These are phyloP conservation scores for Raddia distichophylla DNA, from an alignment of 176 grass and related monocot species.

Conservation along the genomic window DNA sequence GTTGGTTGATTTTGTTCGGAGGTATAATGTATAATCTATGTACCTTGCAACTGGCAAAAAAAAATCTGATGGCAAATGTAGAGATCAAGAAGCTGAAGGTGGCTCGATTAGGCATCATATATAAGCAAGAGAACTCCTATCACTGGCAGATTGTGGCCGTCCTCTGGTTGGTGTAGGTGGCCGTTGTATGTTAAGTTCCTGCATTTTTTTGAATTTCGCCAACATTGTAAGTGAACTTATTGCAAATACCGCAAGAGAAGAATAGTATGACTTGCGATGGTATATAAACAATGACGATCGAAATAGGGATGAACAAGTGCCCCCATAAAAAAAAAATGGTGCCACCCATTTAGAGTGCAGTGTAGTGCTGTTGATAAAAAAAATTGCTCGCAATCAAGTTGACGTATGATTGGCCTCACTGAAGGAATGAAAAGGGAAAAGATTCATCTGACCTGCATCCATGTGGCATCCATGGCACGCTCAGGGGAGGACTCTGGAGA, in stretches of 20 bases:
- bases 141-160: slow-evolving; percentile 79
- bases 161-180: slow-evolving; percentile 98
- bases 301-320: not conserved
- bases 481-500: slow-evolving; percentile 93
- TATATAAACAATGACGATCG: not conserved
- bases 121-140: slow-evolving; percentile 98
- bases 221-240: not conserved
- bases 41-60: slow-evolving; percentile 47
- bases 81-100: slow-evolving; percentile 30
- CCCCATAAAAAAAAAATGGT: not conserved
- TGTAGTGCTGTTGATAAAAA: not conserved
- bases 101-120: slow-evolving; percentile 53
- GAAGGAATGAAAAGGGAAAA: slow-evolving; percentile 28
- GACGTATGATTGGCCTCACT: not conserved
- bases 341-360: slow-evolving; percentile 1
- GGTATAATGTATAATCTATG: slow-evolving; percentile 59
- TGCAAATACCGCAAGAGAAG: not conserved
- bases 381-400: not conserved
- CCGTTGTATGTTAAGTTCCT: slow-evolving; percentile 98
- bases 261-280: not conserved
- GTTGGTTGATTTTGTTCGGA: slow-evolving; percentile 40
- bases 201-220: slow-evolving; percentile 31
- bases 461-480: slow-evolving; percentile 74
- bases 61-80: slow-evolving; percentile 48
- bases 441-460: slow-evolving; percentile 84